Percentiles rank a stretch among this genome's conserved stretches.
These are phyloP conservation scores for Mycena latifolia DNA, from an alignment of 768 basidiomycete species.

Conservation along the genomic window DNA sequence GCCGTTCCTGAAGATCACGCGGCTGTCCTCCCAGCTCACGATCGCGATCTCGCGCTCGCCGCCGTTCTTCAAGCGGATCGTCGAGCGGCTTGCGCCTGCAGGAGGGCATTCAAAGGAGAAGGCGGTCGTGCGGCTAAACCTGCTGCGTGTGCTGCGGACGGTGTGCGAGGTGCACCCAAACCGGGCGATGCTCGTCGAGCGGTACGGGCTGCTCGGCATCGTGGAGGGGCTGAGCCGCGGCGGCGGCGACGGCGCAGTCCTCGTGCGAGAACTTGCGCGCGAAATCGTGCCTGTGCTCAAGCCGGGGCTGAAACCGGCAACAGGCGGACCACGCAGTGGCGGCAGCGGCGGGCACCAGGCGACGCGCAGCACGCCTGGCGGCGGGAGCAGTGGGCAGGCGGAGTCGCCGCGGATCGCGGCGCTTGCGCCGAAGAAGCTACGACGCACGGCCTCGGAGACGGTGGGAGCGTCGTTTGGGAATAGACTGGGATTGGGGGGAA, in stretches of 20 bases:
- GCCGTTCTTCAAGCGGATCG: conserved; percentile 88
- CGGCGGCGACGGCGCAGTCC: conserved; percentile 84
- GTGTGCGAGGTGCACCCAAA: conserved; percentile 95
- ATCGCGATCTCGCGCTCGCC: conserved; percentile 82
- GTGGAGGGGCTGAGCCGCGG: conserved; percentile 85
- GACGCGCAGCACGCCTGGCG: conserved; percentile 36
- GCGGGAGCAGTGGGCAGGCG: conserved; percentile 33
- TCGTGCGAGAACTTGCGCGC: conserved; percentile 90
- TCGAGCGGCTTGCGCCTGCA: conserved; percentile 81
- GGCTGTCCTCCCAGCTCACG: conserved; percentile 80
- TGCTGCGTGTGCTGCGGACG: conserved; percentile 85
- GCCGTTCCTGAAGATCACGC: conserved; percentile 92
- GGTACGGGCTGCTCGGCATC: conserved; percentile 84
- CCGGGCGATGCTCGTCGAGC: conserved; percentile 82
- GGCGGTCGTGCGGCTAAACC: conserved; percentile 91
- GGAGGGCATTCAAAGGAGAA: conserved; percentile 52
- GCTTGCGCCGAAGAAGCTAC: conserved; percentile 73
- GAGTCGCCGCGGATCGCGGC: conserved; percentile 36
- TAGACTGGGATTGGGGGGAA: conserved; percentile 16
- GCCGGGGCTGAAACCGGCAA: conserved; percentile 74
- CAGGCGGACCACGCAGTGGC: conserved; percentile 41
- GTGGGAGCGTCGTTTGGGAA: conserved; percentile 40
- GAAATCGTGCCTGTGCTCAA: conserved; percentile 86
- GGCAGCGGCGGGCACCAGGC: conserved; percentile 35
- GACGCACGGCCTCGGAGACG: conserved; percentile 81